Conservation (phyloP, 2,329 filamentous ascomycete species). For the Neopestalotiopsis rosae region DNA sequence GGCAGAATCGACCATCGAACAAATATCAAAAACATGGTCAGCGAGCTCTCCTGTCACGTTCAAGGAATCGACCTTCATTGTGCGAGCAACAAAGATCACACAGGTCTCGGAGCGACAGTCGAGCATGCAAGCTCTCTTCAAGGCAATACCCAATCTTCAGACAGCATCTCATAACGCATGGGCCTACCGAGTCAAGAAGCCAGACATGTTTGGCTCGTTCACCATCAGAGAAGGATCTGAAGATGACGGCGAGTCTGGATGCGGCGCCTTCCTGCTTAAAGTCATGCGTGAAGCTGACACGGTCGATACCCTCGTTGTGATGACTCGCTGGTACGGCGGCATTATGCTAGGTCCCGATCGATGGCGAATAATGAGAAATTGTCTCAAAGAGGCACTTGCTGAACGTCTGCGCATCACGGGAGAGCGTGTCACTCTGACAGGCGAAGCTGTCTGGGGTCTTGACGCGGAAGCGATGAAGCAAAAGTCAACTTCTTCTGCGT, state of each 20-base stretch:
- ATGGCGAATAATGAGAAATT: conserved; percentile 66
- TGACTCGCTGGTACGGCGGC: conserved; percentile 68
- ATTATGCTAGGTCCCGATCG: conserved; percentile 66
- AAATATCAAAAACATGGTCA: conserved; percentile 49
- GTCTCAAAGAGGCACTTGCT: conserved; percentile 59
- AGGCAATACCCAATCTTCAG: conserved; percentile 53
- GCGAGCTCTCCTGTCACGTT: conserved; percentile 56
- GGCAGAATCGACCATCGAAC: background rate
- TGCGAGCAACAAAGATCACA: conserved; percentile 51
- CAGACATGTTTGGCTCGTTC: conserved; percentile 40
- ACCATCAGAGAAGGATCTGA: conserved; percentile 55
- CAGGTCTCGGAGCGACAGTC: conserved; percentile 45
- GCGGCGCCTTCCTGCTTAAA: conserved; percentile 61
- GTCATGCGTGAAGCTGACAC: conserved; percentile 57
- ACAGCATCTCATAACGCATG: conserved; percentile 65
- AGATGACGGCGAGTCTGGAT: conserved; percentile 67
- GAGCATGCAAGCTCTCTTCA: conserved; percentile 54
- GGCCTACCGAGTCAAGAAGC: conserved; percentile 49
- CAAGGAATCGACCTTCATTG: conserved; percentile 63
- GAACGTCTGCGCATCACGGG: conserved; percentile 52
- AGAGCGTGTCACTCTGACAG: conserved; percentile 45
- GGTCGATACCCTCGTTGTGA: conserved; percentile 59
- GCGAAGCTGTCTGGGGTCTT: conserved; percentile 66
- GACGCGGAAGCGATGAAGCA: conserved; percentile 57
- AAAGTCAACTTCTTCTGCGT: conserved; percentile 36